phyloP scores from a whole-genome alignment of 164 flowering plant genomes.

The Chimonanthus salicifolius region DNA sequence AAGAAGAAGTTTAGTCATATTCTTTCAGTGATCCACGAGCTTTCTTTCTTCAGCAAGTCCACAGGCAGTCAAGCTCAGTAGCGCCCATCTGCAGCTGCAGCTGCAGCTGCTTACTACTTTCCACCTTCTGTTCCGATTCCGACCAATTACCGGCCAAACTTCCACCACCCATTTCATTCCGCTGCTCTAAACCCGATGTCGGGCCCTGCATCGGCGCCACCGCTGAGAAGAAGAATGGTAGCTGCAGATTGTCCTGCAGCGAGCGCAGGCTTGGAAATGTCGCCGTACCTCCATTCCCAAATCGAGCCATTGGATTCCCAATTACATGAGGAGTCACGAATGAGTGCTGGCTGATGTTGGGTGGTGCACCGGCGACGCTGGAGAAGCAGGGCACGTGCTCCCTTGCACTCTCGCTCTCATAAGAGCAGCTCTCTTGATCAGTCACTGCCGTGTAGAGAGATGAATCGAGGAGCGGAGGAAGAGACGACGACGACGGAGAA shows the following conservation, averaged over 20 bases:
- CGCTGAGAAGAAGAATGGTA: slow-evolving; percentile 47
- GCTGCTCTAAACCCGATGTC: background rate
- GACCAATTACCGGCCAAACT: slow-evolving; percentile 22
- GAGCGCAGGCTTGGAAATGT: slow-evolving; percentile 57
- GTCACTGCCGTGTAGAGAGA: slow-evolving; percentile 9
- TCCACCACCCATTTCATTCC: slow-evolving; percentile 13
- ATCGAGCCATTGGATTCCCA: slow-evolving; percentile 4
- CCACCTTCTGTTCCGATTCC: slow-evolving; percentile 26
- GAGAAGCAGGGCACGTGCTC: slow-evolving; percentile 99
- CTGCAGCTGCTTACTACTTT: background rate
- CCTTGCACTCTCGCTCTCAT: slow-evolving; percentile 26
- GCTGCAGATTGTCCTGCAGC: slow-evolving; percentile 67
- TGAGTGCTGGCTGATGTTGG: slow-evolving; percentile 13
- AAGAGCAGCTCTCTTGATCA: slow-evolving; percentile 37
- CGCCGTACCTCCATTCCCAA: slow-evolving; percentile 20
- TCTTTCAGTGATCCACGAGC: no score
- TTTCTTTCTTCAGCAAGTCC: slow-evolving; percentile 34
- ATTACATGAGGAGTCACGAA: slow-evolving; percentile 5
- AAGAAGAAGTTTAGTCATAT: no score
- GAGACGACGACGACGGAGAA: slow-evolving; percentile 25
- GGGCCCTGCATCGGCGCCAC: slow-evolving; percentile 8
- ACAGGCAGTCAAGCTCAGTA: slow-evolving; percentile 77
- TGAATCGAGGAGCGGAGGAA: slow-evolving; percentile 28
- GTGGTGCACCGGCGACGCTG: slow-evolving; percentile 26
- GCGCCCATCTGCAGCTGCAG: slow-evolving; percentile 18